Conservation (phyloP, 495 filamentous ascomycete species). For the Trichoderma erinaceum region DNA sequence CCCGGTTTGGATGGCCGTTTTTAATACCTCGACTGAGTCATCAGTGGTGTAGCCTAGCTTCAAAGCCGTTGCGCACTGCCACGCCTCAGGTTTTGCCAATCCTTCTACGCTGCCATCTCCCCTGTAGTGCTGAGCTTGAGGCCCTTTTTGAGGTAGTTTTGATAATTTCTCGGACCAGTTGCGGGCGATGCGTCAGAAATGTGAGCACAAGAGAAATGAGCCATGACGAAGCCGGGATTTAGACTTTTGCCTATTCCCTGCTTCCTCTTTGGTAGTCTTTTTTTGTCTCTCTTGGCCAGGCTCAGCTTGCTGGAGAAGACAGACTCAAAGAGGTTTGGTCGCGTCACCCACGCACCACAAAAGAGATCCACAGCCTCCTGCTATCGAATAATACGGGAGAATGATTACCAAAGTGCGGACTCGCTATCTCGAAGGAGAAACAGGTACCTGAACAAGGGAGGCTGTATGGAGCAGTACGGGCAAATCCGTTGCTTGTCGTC, state of each 20-base stretch:
- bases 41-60: slow-evolving; percentile 7
- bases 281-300: background rate
- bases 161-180: slow-evolving; percentile 7
- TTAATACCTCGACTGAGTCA: slow-evolving; percentile 5
- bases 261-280: background rate
- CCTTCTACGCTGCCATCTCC: background rate
- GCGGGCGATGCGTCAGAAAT: background rate
- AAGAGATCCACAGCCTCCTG: background rate
- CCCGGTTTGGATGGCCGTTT: background rate
- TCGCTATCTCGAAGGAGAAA: too few relatives aligned
- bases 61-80: slow-evolving; percentile 9
- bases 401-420: too few relatives aligned
- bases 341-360: slow-evolving; percentile 4
- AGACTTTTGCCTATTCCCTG: background rate
- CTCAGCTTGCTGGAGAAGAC: background rate
- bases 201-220: background rate
- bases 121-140: background rate
- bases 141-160: background rate
- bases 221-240: slow-evolving; percentile 3
- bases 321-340: slow-evolving; percentile 1
- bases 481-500: too few relatives aligned
- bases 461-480: background rate
- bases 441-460: too few relatives aligned
- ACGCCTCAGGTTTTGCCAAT: background rate
- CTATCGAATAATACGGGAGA: slow-evolving; percentile 1